Base-by-base conservation (phyloP, 2,329 filamentous ascomycete species). In the Ophiostoma ips region DNA sequence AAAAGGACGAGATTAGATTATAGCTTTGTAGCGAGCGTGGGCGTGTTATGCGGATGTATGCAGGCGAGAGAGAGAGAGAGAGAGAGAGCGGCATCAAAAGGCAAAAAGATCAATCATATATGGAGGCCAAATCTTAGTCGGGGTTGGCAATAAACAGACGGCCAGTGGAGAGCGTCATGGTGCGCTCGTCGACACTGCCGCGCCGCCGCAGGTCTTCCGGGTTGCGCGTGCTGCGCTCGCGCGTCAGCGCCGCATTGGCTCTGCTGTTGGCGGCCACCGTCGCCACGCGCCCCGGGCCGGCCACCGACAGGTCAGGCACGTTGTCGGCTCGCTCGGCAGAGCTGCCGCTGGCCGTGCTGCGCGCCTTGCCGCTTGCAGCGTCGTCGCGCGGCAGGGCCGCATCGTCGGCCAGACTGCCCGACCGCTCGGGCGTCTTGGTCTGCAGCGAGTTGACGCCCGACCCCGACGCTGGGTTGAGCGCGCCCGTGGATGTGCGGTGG, bases 81-180 rank as follows among this genome's bases (percentile, higher is more conserved):
- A 36, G 11, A 24, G n/a, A n/a, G n/a, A 8, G 24, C 24, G 24
- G 24, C 8, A 28, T 28, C 24, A 8, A 28, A 28, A 8, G 8
- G 24, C 24, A n/a, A n/a, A n/a, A n/a, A n/a, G n/a, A n/a, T n/a
- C n/a, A n/a, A n/a, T n/a, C n/a, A n/a, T n/a, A n/a, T 16, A 9
- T 15, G 11, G 11, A 31, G 16, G 11, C 24, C 15, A 12, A 34
- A 24, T 18, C 24, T 70, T 66, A 76, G 64, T 92, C 87, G 16
- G 87, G 87, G 65, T 94, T 94, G 58, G 87, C 87, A 61, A 94
- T 88, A 64, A 85, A 92, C 52, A 94, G 73, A 55, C 86, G 76
- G 46, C 80, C 80, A 28, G 77, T 74, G 18, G 76, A 79, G 63
- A 92, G 81, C 1, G 84, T 89, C 66, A 79, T 82, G 5, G 83